These are phyloP conservation scores for Anisodus tanguticus DNA, from an alignment of 257 asterid genomes.

Conservation along the genomic window DNA sequence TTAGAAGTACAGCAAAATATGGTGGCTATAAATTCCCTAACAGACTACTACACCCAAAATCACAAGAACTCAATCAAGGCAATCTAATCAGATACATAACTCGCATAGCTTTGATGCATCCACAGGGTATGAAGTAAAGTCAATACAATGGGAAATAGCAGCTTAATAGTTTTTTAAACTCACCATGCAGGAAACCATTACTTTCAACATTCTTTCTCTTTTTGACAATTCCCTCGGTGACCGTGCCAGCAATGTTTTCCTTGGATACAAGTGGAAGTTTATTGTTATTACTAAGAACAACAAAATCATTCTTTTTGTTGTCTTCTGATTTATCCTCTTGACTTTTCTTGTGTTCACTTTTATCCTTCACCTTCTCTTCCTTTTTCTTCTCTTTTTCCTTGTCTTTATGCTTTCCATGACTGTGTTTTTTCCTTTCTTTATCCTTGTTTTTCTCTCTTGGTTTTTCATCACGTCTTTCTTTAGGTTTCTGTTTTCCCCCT, in stretches of 20 bases:
- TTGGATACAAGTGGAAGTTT: conserved; percentile 34
- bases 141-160: conserved; percentile 27
- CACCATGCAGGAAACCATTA: conserved; percentile 79
- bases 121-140: conserved; percentile 13
- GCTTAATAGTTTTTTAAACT: conserved; percentile 41
- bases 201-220: conserved; percentile 57
- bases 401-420: conserved; percentile 51
- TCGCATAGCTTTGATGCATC: conserved; percentile 27
- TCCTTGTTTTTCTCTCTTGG: conserved; percentile 48
- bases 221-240: conserved; percentile 50
- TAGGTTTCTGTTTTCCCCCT: conserved; percentile 52
- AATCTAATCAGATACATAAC: conserved; percentile 32
- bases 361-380: conserved; percentile 43
- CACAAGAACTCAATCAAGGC: conserved; percentile 27
- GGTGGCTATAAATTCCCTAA: conserved; percentile 21
- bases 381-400: conserved; percentile 37
- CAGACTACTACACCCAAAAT: conserved; percentile 21
- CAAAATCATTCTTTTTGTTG: conserved; percentile 38
- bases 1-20: conserved; percentile 12
- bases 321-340: conserved; percentile 41
- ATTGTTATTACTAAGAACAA: conserved; percentile 40
- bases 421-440: conserved; percentile 48
- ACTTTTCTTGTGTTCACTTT: conserved; percentile 47
- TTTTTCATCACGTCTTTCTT: conserved; percentile 45
- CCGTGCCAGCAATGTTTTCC: conserved; percentile 42